These are phyloP conservation scores for Novymonas esmeraldas DNA, from an alignment of 208 protist species.

Conservation along the genomic window DNA sequence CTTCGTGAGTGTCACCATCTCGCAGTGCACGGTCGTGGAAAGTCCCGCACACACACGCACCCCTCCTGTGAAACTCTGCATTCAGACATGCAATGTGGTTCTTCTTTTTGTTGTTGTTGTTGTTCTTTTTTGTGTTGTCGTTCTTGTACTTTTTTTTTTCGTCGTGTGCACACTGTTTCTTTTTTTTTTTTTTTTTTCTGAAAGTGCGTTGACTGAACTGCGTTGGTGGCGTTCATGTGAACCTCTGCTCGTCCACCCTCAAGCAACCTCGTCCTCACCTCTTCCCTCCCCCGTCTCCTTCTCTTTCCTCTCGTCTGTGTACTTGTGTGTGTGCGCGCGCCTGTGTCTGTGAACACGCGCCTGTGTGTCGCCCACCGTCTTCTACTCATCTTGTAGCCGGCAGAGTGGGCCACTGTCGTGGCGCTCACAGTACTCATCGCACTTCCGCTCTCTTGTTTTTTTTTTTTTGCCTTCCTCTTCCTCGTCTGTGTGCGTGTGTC, in stretches of 20 bases:
- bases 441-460: no score
- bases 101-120: background rate
- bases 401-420: no score
- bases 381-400: no score
- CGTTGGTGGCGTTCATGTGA: no score
- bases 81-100: background rate
- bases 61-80: no score
- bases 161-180: background rate
- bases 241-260: background rate
- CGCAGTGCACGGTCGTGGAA: background rate
- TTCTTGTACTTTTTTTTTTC: background rate
- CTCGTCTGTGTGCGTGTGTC: no score
- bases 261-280: background rate
- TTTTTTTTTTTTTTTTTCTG: background rate
- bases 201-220: background rate
- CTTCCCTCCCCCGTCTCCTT: background rate
- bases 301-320: background rate
- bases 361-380: background rate
- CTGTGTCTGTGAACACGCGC: background rate
- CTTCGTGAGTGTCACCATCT: no score
- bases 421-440: no score
- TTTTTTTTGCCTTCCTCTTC: no score
- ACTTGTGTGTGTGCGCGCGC: background rate
- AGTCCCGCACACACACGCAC: background rate
- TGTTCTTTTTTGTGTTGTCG: constrained; percentile 2